phyloP scores from a whole-genome alignment of 208 protist genomes.

The Trypanosoma rangeli region DNA sequence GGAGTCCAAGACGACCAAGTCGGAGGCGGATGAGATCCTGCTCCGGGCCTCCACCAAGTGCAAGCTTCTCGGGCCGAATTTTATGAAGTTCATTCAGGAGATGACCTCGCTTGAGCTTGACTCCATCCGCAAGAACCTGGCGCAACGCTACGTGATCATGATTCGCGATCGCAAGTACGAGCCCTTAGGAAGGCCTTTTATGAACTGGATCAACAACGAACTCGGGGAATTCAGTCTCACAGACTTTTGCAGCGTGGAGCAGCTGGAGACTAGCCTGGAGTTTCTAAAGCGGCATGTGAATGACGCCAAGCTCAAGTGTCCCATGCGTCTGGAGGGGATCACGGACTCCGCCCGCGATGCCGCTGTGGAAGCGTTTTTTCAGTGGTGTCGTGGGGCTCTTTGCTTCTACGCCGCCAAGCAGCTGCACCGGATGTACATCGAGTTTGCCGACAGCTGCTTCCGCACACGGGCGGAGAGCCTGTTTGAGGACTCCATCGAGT shows the following conservation, averaged over 20 bases:
- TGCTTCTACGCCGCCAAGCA: constrained; percentile 76
- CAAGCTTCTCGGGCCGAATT: constrained; percentile 80
- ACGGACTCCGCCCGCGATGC: constrained; percentile 61
- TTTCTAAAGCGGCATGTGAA: constrained; percentile 72
- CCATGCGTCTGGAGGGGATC: constrained; percentile 66
- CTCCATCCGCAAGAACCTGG: constrained; percentile 84
- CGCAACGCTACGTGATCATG: constrained; percentile 81
- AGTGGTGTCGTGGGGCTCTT: constrained; percentile 85
- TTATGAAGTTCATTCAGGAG: constrained; percentile 91
- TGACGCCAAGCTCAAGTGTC: constrained; percentile 58
- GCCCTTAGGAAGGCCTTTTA: constrained; percentile 71
- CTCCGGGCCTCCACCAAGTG: constrained; percentile 77
- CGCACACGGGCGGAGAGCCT: constrained; percentile 72
- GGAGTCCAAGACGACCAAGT: constrained; percentile 69
- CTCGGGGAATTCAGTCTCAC: constrained; percentile 69
- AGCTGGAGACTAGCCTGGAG: constrained; percentile 77
- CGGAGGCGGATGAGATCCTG: constrained; percentile 82
- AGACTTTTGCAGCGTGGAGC: constrained; percentile 69
- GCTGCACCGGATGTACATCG: constrained; percentile 64
- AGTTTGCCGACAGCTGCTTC: constrained; percentile 76
- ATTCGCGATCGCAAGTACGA: constrained; percentile 79
- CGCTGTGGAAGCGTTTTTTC: constrained; percentile 76
- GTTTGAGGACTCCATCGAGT: constrained; percentile 86
- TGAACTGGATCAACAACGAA: constrained; percentile 85
- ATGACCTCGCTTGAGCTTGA: constrained; percentile 89